phyloP scores from a whole-genome alignment of 257 asterid species.

The Echium plantagineum region DNA sequence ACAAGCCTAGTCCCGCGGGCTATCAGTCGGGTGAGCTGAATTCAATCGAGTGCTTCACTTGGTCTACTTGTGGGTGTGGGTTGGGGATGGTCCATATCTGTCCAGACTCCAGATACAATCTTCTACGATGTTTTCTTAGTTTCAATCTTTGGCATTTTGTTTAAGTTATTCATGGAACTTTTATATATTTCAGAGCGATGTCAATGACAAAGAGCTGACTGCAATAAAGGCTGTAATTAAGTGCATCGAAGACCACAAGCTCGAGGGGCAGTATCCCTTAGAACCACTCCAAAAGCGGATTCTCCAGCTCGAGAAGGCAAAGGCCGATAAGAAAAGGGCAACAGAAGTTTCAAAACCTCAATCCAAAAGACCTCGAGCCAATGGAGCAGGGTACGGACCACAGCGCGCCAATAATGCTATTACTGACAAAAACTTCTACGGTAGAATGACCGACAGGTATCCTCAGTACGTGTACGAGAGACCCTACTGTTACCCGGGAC shows the following conservation, averaged over 20 bases:
- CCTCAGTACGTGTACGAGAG: constrained; percentile 73
- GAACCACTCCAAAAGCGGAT: constrained; percentile 88
- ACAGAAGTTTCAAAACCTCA: constrained; percentile 96
- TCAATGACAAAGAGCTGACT: constrained; percentile 75
- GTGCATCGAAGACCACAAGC: constrained; percentile 89
- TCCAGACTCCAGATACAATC: neutral
- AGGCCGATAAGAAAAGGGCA: constrained; percentile 89
- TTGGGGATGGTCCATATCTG: too few species aligned
- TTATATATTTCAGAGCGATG: constrained; percentile 48
- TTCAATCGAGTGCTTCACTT: too few species aligned
- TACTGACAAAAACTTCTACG: constrained; percentile 61
- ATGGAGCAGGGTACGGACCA: constrained; percentile 51
- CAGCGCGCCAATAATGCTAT: constrained; percentile 32
- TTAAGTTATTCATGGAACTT: neutral
- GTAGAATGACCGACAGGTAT: constrained; percentile 59
- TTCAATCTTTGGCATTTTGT: neutral
- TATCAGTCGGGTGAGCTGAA: too few species aligned
- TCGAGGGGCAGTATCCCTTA: constrained; percentile 59
- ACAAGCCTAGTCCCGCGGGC: neutral
- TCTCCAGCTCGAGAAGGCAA: constrained; percentile 71
- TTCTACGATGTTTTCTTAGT: neutral
- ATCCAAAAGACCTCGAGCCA: constrained; percentile 89
- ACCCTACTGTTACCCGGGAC: constrained; percentile 58
- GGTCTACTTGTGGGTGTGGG: too few species aligned
- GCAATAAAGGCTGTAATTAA: constrained; percentile 83